These are phyloP conservation scores for Dentiscutata heterogama DNA, from an alignment of 371 early-diverging fungal species.

Conservation along the genomic window DNA sequence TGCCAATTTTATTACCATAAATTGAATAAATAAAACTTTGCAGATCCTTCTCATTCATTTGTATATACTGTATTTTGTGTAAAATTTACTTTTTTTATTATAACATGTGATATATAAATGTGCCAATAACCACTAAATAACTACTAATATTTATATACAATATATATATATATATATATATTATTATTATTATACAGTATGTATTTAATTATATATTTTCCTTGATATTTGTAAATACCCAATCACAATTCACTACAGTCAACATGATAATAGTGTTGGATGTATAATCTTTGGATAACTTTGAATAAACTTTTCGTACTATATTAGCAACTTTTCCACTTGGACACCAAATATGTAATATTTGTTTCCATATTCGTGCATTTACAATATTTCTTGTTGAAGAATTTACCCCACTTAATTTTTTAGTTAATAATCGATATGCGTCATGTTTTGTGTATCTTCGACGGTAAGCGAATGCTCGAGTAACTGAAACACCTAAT, in stretches of 20 bases:
- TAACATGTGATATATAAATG: no score
- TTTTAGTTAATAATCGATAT: conserved; percentile 57
- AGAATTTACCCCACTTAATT: conserved; percentile 56
- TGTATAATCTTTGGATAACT: conserved; percentile 48
- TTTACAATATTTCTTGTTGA: conserved; percentile 56
- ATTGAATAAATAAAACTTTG: no score
- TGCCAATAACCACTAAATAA: no score
- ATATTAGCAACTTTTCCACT: conserved; percentile 58
- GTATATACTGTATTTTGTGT: no score
- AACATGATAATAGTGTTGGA: conserved; percentile 56
- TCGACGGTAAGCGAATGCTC: conserved; percentile 61
- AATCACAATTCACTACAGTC: conserved; percentile 54
- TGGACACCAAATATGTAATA: conserved; percentile 68
- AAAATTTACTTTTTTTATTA: no score
- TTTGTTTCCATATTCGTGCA: conserved; percentile 60
- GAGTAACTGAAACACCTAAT: conserved; percentile 67
- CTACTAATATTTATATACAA: no score
- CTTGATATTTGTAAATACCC: conserved; percentile 50
- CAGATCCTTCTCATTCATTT: no score
- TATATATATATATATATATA: no score
- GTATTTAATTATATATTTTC: background rate
- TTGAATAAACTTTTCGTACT: conserved; percentile 53
- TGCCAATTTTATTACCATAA: no score
- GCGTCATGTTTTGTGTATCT: conserved; percentile 58
- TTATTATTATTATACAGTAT: no score